Base-by-base conservation (phyloP, 345 rosid genomes). In the Populus pruinosa region DNA sequence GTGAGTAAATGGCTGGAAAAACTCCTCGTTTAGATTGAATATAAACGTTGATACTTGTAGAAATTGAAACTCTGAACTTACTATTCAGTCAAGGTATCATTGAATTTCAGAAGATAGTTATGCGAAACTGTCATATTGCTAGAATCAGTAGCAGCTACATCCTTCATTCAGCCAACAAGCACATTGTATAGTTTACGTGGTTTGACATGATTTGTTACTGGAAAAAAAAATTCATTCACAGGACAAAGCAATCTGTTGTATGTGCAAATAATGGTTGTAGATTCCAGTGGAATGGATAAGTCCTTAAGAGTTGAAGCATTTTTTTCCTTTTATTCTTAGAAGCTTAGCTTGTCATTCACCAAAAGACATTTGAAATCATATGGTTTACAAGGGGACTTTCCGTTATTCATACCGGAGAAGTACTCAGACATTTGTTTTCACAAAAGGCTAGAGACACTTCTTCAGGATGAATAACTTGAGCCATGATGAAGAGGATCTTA, bases 361-460 rank as follows among this genome's bases (percentile, higher is more conserved):
- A 33, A 21, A 61, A 2, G 41, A 25, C 18, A 12, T 35, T 35
- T 55, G 18, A 44, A 33, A 53, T 36, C 55, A 2, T 44, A 47
- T 70, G 25, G 7, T 47, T 47, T 14, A 56, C 8, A 50, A 69
- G 20, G 49, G 69, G 83, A 80, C 55, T 59, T 80, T 80, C 17
- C 71, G 77, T 29, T 78, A 71, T 63, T 71, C 79, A 6, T 83
- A 80, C 38, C 53, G 80, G 75, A 69, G 39, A 13, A 80, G 80
- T 6, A 71, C 71, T 9, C 41, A 41, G 33, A 72, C 71, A 6
- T 77, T 56, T 63, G 43, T 71, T 67, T 68, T 83, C 5, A 67
- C 78, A 6, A 75, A 29, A 49, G 84, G 83, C 10, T 83, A 80
- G 84, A 75, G 77, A 47, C 76, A 74, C 25, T 80, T 83, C 29